These are phyloP conservation scores for Tardiomyces blankii DNA, from an alignment of 1,139 yeast species.

Conservation along the genomic window DNA sequence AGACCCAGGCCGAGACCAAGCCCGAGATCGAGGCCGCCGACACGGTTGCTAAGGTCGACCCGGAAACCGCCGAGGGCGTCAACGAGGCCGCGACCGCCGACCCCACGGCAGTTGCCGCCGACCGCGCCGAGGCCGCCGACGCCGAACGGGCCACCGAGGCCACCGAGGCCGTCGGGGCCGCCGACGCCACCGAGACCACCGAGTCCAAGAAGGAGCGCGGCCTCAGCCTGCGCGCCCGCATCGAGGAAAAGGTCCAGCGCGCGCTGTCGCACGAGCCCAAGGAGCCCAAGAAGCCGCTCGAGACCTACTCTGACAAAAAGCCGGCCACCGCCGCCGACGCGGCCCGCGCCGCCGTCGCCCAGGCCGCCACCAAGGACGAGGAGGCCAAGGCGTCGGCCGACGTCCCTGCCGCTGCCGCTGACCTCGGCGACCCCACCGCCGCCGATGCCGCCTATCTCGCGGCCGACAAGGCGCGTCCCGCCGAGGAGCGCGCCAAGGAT, in stretches of 20 bases:
- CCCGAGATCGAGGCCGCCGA: neutral
- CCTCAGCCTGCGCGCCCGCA: neutral
- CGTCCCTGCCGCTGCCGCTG: slow-evolving; percentile 2
- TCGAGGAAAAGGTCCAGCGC: neutral
- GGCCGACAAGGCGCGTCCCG: neutral
- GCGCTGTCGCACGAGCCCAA: neutral
- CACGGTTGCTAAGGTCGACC: neutral
- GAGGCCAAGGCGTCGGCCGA: too few species aligned
- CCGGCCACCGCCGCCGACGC: slow-evolving; percentile 1
- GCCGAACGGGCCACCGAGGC: slow-evolving; percentile 1
- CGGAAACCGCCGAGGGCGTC: neutral
- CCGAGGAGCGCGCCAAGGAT: slow-evolving; percentile 1
- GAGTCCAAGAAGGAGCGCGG: slow-evolving; percentile 1
- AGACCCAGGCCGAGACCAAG: slow-evolving; percentile 2
- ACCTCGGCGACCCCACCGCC: neutral
- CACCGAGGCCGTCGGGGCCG: slow-evolving; percentile 4
- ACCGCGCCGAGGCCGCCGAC: slow-evolving; percentile 2
- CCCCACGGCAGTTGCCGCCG: neutral
- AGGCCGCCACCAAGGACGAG: slow-evolving; percentile 1
- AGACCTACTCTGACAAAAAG: neutral
- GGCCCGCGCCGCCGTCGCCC: neutral
- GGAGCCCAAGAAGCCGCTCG: neutral
- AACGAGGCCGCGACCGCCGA: neutral
- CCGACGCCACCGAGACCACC: slow-evolving; percentile 17
- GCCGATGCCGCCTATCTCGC: slow-evolving; percentile 1